Conservation (phyloP, 106 monocot species). For the Posidonia australis region DNA sequence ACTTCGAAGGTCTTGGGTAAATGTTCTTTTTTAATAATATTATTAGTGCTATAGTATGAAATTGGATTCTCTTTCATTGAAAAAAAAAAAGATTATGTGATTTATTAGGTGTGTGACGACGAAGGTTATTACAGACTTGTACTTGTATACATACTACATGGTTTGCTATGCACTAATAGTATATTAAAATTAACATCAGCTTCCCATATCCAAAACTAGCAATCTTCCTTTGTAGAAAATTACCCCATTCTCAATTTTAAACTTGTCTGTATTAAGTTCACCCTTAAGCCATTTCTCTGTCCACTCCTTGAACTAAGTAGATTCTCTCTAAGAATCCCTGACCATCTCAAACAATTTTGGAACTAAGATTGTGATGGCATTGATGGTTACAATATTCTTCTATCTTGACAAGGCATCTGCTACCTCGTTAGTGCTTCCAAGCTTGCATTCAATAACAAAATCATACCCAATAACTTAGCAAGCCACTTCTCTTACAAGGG, state of each 20-base stretch:
- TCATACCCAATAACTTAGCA: not conserved
- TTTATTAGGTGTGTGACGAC: too few relatives aligned
- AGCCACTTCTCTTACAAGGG: not conserved
- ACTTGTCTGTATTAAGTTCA: not conserved
- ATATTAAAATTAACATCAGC: too few relatives aligned
- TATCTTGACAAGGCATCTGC: not conserved
- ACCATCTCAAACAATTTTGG: not conserved
- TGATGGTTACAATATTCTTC: not conserved
- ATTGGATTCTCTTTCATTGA: too few relatives aligned
- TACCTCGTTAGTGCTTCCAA: not conserved
- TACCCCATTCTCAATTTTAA: not conserved
- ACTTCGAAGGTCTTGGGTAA: too few relatives aligned
- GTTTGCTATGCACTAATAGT: too few relatives aligned
- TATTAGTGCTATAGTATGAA: too few relatives aligned
- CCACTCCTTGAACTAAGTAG: not conserved
- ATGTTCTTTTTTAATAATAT: too few relatives aligned
- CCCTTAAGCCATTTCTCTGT: not conserved
- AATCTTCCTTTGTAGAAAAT: not conserved
- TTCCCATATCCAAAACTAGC: too few relatives aligned
- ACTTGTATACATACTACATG: too few relatives aligned
- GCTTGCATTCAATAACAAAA: not conserved
- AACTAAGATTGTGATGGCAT: not conserved
- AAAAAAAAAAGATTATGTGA: too few relatives aligned
- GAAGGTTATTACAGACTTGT: too few relatives aligned
- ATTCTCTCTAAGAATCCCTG: too few relatives aligned